Percentiles rank a stretch among this genome's conserved stretches.
Conservation (phyloP, 192 early-diverging fungal species). For the Chytriomyces hyalinus region DNA sequence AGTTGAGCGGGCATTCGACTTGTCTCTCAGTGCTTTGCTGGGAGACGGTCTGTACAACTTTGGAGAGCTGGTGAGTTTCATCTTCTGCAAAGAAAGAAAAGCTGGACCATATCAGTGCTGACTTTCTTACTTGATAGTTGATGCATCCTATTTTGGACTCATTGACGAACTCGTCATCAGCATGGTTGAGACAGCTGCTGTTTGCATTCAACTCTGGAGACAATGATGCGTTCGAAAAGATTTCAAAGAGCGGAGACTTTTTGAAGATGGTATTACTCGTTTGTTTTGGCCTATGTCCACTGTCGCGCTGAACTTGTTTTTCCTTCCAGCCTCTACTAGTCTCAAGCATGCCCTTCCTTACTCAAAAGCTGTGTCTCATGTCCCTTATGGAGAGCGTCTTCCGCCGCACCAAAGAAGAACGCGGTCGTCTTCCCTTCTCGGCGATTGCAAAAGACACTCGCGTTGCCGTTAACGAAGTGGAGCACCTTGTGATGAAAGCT, state of each 20-base stretch:
- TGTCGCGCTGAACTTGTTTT: slow-evolving; percentile 6
- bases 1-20: slow-evolving; percentile 88
- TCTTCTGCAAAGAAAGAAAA: neutral
- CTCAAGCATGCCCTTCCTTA: slow-evolving; percentile 73
- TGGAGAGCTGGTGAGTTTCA: slow-evolving; percentile 85
- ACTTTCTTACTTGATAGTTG: slow-evolving; percentile 58
- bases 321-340: slow-evolving; percentile 76
- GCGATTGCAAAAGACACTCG: slow-evolving; percentile 83
- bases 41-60: slow-evolving; percentile 99
- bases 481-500: slow-evolving; percentile 98
- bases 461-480: slow-evolving; percentile 82
- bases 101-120: slow-evolving; percentile 21
- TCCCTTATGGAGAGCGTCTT: slow-evolving; percentile 95
- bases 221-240: slow-evolving; percentile 88
- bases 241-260: slow-evolving; percentile 67
- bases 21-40: slow-evolving; percentile 87
- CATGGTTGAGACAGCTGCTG: slow-evolving; percentile 87
- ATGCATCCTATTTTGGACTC: slow-evolving; percentile 88
- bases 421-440: slow-evolving; percentile 77
- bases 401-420: slow-evolving; percentile 74
- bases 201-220: slow-evolving; percentile 92
- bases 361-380: slow-evolving; percentile 97
- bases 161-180: slow-evolving; percentile 74
- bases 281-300: neutral
- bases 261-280: slow-evolving; percentile 55